phyloP scores from a whole-genome alignment of 2,329 filamentous ascomycete genomes.

The Alternaria brassicae region DNA sequence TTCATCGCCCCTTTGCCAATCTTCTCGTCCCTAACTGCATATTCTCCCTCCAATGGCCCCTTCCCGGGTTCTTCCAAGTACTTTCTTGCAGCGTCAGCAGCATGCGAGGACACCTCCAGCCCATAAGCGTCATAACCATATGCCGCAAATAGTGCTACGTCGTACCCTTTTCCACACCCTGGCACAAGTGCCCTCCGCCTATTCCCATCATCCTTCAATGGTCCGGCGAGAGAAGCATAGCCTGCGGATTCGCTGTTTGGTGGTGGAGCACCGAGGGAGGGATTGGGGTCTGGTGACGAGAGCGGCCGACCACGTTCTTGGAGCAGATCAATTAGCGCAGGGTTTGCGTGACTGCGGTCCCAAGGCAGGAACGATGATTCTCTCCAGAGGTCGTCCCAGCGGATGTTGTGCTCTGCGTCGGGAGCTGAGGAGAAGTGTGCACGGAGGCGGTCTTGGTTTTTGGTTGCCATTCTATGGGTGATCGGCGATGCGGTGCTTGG shows the following conservation, averaged over 20 bases:
- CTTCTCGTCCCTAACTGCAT: slow-evolving; percentile 52
- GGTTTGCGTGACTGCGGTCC: slow-evolving; percentile 66
- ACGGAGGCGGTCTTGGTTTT: slow-evolving; percentile 49
- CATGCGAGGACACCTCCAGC: slow-evolving; percentile 69
- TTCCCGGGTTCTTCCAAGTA: slow-evolving; percentile 42
- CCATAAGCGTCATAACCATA: slow-evolving; percentile 81
- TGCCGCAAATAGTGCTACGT: slow-evolving; percentile 75
- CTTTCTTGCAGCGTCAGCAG: slow-evolving; percentile 56
- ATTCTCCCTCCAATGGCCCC: slow-evolving; percentile 52
- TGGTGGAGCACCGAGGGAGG: slow-evolving; percentile 28
- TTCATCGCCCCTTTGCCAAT: slow-evolving; percentile 59
- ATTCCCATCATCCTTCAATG: slow-evolving; percentile 29
- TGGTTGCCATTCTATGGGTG: slow-evolving; percentile 25
- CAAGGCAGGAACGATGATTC: slow-evolving; percentile 58
- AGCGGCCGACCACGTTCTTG: slow-evolving; percentile 16
- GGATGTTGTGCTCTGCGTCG: slow-evolving; percentile 47
- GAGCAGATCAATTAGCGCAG: slow-evolving; percentile 64
- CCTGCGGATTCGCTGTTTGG: slow-evolving; percentile 7
- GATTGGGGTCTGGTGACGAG: slow-evolving; percentile 20
- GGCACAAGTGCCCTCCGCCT: slow-evolving; percentile 73
- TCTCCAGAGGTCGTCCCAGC: slow-evolving; percentile 17
- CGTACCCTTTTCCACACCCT: slow-evolving; percentile 82
- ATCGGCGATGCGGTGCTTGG: background rate
- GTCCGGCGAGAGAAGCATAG: slow-evolving; percentile 19
- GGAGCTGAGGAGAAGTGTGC: slow-evolving; percentile 54